Evolutionary conservation across 2,329 filamentous ascomycete genomes (phyloP).

Genomic region (Paecilomyces sp.): DNA sequence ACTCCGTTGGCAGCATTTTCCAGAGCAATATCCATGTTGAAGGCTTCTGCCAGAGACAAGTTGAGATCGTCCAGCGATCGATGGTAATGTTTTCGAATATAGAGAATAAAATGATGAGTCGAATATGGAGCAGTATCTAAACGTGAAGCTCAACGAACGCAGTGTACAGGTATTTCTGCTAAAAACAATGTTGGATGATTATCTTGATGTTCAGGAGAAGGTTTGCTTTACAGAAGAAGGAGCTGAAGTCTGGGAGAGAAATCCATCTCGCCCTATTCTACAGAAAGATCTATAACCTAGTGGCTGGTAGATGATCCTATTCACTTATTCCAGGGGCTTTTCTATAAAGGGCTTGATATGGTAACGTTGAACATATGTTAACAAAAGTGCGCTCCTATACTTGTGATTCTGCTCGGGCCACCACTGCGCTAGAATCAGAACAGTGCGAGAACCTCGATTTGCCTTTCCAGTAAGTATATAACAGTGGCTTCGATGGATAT

Average conservation of each 20-base stretch:
- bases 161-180: background rate
- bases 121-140: background rate
- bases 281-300: background rate
- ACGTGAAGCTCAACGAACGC: background rate
- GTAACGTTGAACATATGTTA: background rate
- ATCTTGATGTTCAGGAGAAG: background rate
- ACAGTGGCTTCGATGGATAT: background rate
- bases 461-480: background rate
- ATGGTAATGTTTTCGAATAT: background rate
- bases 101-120: background rate
- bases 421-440: background rate
- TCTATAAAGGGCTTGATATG: background rate
- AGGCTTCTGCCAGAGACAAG: background rate
- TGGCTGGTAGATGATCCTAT: background rate
- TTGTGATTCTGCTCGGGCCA: background rate
- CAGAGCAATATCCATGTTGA: background rate
- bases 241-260: background rate
- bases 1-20: background rate
- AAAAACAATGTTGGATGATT: background rate
- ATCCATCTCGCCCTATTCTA: background rate
- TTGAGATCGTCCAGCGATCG: background rate
- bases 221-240: background rate
- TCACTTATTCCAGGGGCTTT: background rate
- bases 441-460: background rate
- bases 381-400: background rate